Base-by-base conservation (phyloP, 441 rosid genomes). In the Eugenia klotzschiana region DNA sequence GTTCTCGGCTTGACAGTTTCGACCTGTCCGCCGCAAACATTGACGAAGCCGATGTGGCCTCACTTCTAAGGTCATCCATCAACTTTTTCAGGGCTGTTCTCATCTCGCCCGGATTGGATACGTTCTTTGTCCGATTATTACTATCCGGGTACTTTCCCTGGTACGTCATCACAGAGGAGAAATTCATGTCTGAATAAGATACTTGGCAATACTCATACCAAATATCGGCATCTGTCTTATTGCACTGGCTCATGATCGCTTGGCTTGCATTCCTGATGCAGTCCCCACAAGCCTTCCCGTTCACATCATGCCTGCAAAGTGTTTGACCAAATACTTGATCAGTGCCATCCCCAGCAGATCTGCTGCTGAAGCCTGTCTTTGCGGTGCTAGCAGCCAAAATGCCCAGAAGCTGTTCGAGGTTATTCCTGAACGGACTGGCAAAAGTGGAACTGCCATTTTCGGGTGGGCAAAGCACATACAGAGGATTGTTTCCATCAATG, bases 271-370 rank as follows among this genome's bases (percentile, higher is more conserved):
- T 74, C 9, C 58, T 18, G 16, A 91, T 84, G 49, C 93, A 92
- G 12, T 86, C 83, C 9, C 56, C 82, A 77, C 93, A 93, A 4
- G 3, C 20, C 7, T 33, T 77, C 20, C 83, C 37, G 23, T 84
- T 40, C 29, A 80, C 54, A 82, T 92, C 93, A 0, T 87, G 92
- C 1, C 92, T 89, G 91, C 97, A 94, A 69, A 92, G 91, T 51
- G 86, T 90, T 80, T 89, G 82, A 50, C 90, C 91, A 43, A 86
- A 86, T 79, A 87, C 77, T 23, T 33, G 3, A 40, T 10, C n/a
- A 27, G 0, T 14, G 27, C 26, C 40, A 8, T 72, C 51, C 43
- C 91, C 90, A 4, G 82, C 54, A 23, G 87, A 50, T n/a, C 26
- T 74, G 9, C 52, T 33, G 57, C n/a, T 46, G 60, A 81, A 89